Evolutionary conservation across 148 eudicot genomes (phyloP).

Genomic region (Hydrangea macrophylla): DNA sequence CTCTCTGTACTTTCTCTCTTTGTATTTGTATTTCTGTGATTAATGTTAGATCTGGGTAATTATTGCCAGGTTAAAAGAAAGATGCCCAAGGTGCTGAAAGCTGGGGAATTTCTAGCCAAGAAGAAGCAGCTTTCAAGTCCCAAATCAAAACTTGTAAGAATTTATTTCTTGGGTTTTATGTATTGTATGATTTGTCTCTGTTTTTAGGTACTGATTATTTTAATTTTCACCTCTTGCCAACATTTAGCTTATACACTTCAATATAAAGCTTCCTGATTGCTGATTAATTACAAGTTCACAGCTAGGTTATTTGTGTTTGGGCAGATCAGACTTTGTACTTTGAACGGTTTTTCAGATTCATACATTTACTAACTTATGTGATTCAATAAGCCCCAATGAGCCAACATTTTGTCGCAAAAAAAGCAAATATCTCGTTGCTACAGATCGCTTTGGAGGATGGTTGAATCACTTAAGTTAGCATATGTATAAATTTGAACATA

Average conservation of each 20-base stretch:
- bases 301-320: too few relatives aligned
- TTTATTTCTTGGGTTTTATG: neutral
- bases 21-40: neutral
- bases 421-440: too few relatives aligned
- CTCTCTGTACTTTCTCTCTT: neutral
- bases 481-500: too few relatives aligned
- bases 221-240: neutral
- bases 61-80: conserved; percentile 31
- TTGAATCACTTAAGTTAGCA: too few relatives aligned
- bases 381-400: too few relatives aligned
- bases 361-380: too few relatives aligned
- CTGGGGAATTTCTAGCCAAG: conserved; percentile 17
- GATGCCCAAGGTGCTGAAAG: conserved; percentile 33
- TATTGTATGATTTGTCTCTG: neutral
- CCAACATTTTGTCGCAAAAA: too few relatives aligned
- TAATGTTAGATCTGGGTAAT: conserved; percentile 18
- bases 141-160: conserved; percentile 22
- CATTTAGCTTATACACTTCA: neutral
- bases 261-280: neutral
- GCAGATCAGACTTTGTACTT: too few relatives aligned
- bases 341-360: too few relatives aligned
- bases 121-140: conserved; percentile 20
- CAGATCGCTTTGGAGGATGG: too few relatives aligned
- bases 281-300: too few relatives aligned
- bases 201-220: neutral